phyloP scores from a whole-genome alignment of 192 early-diverging fungal genomes.

The Neocallimastix lanati region DNA sequence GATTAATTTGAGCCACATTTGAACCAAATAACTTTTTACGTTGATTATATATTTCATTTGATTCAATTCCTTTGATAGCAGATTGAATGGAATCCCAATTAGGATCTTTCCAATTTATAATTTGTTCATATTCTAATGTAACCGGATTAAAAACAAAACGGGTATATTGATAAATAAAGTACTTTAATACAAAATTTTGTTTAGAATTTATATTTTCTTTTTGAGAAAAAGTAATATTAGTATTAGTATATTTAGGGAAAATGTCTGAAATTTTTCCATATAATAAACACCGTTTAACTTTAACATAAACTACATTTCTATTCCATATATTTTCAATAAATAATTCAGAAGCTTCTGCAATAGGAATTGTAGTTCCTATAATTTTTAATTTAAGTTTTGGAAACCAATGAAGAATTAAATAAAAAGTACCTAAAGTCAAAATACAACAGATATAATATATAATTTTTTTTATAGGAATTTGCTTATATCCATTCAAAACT shows the following conservation, averaged over 20 bases:
- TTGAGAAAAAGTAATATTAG: not conserved
- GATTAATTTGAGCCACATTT: constrained; percentile 22
- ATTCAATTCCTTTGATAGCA: constrained; percentile 5
- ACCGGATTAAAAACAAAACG: constrained; percentile 33
- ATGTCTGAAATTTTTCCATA: constrained; percentile 13
- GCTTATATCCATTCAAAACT: constrained; percentile 41
- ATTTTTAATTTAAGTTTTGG: constrained; percentile 52
- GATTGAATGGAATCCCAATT: constrained; percentile 18
- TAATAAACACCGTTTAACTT: constrained; percentile 7
- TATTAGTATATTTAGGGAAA: constrained; percentile 16
- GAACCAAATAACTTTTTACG: constrained; percentile 22
- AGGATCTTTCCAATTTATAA: constrained; percentile 27
- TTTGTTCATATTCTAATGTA: constrained; percentile 23
- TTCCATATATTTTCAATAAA: constrained; percentile 29
- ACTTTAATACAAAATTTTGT: not conserved
- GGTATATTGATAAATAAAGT: constrained; percentile 29
- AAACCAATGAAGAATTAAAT: constrained; percentile 70
- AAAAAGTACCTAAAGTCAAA: constrained; percentile 48
- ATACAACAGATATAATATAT: constrained; percentile 46
- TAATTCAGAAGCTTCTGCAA: constrained; percentile 48
- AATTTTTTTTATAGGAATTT: constrained; percentile 19
- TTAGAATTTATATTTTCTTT: not conserved
- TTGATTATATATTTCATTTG: constrained; percentile 1
- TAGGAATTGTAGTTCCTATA: constrained; percentile 35
- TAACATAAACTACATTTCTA: constrained; percentile 9